Percentiles rank a stretch among this genome's conserved stretches.
Conservation (phyloP, 306 rosid genomes). For the Dryas drummondii region DNA sequence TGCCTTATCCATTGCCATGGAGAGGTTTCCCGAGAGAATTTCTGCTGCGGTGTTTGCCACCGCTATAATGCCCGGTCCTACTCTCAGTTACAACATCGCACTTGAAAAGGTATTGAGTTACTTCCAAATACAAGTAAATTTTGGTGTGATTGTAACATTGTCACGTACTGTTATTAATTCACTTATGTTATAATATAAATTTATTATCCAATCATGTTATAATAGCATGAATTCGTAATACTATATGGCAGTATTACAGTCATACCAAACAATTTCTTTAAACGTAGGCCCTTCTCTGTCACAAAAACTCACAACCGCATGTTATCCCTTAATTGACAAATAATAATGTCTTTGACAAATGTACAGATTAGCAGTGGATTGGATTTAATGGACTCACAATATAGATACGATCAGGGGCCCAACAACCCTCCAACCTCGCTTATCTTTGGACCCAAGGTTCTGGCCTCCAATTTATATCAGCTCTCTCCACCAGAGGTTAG, state of each 20-base stretch:
- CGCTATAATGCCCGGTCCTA: conserved; percentile 36
- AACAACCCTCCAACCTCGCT: conserved; percentile 29
- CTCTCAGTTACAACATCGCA: conserved; percentile 1
- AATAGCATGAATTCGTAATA: too few species aligned
- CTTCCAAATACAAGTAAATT: neutral
- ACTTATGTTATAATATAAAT: too few species aligned
- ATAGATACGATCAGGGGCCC: conserved; percentile 18
- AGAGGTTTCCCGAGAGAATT: conserved; percentile 32
- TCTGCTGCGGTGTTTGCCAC: conserved; percentile 30
- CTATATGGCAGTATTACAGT: too few species aligned
- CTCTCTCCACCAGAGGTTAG: conserved; percentile 7
- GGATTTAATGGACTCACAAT: conserved; percentile 11
- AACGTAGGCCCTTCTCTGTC: too few species aligned
- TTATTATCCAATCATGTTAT: too few species aligned
- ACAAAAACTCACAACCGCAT: too few species aligned
- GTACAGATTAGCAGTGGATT: neutral
- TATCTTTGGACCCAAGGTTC: conserved; percentile 12
- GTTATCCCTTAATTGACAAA: too few species aligned
- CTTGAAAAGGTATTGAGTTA: conserved; percentile 11
- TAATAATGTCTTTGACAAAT: neutral
- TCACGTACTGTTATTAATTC: too few species aligned
- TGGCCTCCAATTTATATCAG: neutral
- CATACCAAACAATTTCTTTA: too few species aligned
- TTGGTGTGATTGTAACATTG: too few species aligned
- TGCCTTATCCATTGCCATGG: conserved; percentile 31